A percentile compares a stretch with the other conserved stretches of the same genome.
phyloP scores from a whole-genome alignment of 345 rosid genomes.

The Carallia pectinifolia region DNA sequence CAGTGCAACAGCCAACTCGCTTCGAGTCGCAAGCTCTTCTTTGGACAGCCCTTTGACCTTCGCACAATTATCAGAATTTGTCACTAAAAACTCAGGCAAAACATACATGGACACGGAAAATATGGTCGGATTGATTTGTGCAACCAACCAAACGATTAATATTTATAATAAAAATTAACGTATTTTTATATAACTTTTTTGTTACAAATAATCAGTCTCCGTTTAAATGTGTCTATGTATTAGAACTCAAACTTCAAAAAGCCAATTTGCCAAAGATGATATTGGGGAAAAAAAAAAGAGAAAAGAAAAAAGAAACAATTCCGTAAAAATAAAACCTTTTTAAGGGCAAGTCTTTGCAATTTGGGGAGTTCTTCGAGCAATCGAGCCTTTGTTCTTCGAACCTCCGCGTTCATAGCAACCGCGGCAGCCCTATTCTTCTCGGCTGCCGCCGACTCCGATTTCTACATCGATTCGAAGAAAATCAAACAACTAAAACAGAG shows the following conservation, averaged over 20 bases:
- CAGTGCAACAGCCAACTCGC: constrained; percentile 25
- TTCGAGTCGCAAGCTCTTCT: constrained; percentile 27
- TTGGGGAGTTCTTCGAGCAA: constrained; percentile 29
- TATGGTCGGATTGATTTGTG: too few relatives aligned
- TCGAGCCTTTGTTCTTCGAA: constrained; percentile 32
- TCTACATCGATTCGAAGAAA: constrained; percentile 3
- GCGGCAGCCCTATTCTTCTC: constrained; percentile 25
- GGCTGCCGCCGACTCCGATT: constrained; percentile 22
- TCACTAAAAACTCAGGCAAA: neutral
- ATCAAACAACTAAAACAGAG: neutral
- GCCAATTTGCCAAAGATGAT: neutral
- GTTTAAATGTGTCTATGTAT: too few relatives aligned
- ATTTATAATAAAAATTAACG: too few relatives aligned
- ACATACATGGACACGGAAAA: too few relatives aligned
- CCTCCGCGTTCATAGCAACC: constrained; percentile 29
- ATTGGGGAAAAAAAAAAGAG: neutral
- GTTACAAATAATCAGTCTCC: too few relatives aligned
- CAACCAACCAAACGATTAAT: too few relatives aligned
- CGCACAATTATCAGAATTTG: neutral
- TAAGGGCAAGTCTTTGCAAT: constrained; percentile 27
- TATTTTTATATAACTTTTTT: too few relatives aligned
- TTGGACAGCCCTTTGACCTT: constrained; percentile 29
- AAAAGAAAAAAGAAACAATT: neutral
- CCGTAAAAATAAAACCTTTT: constrained; percentile 11
- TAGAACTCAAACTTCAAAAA: too few relatives aligned